Base-by-base conservation (phyloP, 129 eudicot species). In the Pittosporum tobira region DNA sequence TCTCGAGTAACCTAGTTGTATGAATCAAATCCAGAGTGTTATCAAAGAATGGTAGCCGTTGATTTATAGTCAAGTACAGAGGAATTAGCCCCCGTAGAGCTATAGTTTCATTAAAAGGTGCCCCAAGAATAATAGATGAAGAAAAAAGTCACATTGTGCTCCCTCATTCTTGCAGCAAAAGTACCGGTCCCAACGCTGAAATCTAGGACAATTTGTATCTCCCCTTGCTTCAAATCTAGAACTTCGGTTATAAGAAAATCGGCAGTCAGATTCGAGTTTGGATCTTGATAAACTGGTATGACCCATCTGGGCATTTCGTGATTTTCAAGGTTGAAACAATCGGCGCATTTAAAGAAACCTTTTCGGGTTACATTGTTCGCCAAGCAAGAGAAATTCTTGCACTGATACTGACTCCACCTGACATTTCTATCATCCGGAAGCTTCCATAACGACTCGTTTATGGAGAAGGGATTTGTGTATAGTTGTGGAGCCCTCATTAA, bases 1-100 rank as follows among this genome's bases (percentile, higher is more conserved):
- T 86, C 95, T 82, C 90, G 5, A 86, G 80, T 73, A 82, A 86
- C 73, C 95, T 63, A 4, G 87, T 79, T 26, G 84, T 82, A 62
- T 82, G 95, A 51, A 86, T 82, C 74, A 86, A 43, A 66, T 86
- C 95, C 50, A 82, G 54, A 1, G 95, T 79, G 72, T 82, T 86
- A 62, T 86, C 90, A 16, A 86, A 86, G 66, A 86, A 86, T 0
- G 95, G 95, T 0, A 86, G 69, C 30, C 95, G 68, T 38, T 86
- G 90, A 46, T 85, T 85, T 19, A 85, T 51, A 1, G 89, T 85
- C 70, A 85, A 43, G 77, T 85, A 85, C 5, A 85, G 67, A 1
- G 94, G 84, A 34, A 84, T 38, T 3, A 84, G 73, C 60, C 94
- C 94, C 8, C 85, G 78, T 15, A 84, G 84, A 25, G 94, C 88